Conservation (phyloP, 495 filamentous ascomycete genomes). For the Neurospora tetraspora region DNA sequence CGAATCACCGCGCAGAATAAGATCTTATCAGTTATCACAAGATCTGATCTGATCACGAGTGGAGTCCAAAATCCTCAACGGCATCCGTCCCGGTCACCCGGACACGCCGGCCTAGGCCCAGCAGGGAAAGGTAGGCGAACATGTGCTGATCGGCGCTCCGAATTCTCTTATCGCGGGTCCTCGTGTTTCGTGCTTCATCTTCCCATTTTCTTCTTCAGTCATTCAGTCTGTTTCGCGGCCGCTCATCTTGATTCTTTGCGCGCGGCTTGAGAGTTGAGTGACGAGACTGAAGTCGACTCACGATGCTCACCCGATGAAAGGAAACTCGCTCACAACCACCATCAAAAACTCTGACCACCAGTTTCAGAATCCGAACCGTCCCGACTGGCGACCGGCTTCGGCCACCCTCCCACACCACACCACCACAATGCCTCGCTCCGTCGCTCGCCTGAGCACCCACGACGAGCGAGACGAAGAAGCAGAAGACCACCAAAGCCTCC, state of each 20-base stretch:
- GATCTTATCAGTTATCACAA: neutral
- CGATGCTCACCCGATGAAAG: neutral
- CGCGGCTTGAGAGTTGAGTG: neutral
- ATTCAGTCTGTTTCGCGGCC: too few species aligned
- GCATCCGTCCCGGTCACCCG: neutral
- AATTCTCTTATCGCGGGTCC: neutral
- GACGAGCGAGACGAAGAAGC: neutral
- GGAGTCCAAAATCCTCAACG: neutral
- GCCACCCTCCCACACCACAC: neutral
- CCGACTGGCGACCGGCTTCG: neutral
- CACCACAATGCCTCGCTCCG: neutral
- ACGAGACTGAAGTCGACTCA: neutral
- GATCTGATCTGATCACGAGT: neutral
- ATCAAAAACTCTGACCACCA: neutral
- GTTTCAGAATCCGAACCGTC: neutral
- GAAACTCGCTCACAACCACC: neutral
- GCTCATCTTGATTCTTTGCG: neutral
- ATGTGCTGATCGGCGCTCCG: neutral
- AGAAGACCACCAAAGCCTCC: neutral
- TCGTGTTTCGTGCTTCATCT: neutral
- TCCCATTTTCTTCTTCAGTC: neutral
- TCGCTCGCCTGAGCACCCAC: neutral
- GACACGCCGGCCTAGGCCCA: neutral
- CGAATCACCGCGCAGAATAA: neutral
- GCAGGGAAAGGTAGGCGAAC: neutral